Evolutionary conservation across 768 basidiomycete species (phyloP).

Genomic region (Trametes cinnabarina): DNA sequence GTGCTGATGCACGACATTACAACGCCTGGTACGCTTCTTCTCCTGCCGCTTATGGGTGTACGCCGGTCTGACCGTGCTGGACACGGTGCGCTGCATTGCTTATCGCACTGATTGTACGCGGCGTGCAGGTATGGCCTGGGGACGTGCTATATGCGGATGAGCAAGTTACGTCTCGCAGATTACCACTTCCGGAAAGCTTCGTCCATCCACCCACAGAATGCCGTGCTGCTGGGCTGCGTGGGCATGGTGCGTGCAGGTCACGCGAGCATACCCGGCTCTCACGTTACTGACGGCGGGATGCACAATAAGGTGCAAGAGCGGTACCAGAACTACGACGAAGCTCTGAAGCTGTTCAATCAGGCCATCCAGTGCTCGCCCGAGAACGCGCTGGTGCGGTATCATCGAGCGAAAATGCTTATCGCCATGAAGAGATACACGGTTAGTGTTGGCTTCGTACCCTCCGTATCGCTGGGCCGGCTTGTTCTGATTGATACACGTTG

Average conservation of each 20-base stretch:
- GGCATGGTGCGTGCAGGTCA: constrained; percentile 73
- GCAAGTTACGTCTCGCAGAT: constrained; percentile 89
- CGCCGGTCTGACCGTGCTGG: constrained; percentile 1
- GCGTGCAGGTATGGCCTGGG: constrained; percentile 92
- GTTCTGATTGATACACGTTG: constrained; percentile 30
- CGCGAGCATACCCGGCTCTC: not conserved
- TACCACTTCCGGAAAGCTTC: constrained; percentile 94
- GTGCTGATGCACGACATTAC: constrained; percentile 91
- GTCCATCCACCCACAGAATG: constrained; percentile 91
- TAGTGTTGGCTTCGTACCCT: constrained; percentile 33
- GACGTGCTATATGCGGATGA: constrained; percentile 92
- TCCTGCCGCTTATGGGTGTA: constrained; percentile 2
- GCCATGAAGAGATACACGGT: constrained; percentile 82
- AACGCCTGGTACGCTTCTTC: constrained; percentile 84
- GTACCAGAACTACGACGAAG: constrained; percentile 71
- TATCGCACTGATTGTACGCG: constrained; percentile 17
- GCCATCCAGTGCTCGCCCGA: constrained; percentile 79
- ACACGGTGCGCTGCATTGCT: constrained; percentile 15
- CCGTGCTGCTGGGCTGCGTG: constrained; percentile 93
- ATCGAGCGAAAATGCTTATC: constrained; percentile 88
- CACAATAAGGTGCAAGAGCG: constrained; percentile 77
- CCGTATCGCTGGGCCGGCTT: constrained; percentile 60
- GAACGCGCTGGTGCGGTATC: constrained; percentile 92
- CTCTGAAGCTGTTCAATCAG: constrained; percentile 76
- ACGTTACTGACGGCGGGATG: constrained; percentile 13